A percentile compares a stretch with the other conserved stretches of the same genome.
Conservation (phyloP, 768 basidiomycete species). For the Chiua virens region DNA sequence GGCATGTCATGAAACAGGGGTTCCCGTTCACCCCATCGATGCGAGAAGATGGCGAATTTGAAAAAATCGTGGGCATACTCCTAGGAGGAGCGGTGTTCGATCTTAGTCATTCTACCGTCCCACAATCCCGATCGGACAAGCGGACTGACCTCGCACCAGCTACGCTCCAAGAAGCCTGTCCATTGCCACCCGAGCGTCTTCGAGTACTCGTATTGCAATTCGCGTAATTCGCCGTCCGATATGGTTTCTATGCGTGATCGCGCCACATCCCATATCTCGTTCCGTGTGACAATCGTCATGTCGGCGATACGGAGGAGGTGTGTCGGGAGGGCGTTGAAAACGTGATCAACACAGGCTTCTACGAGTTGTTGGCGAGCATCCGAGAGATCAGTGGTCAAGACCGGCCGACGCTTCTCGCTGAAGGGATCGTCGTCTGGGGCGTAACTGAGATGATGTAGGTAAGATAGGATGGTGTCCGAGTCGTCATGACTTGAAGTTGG, state of each 20-base stretch:
- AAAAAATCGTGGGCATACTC: neutral
- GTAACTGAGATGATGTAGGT: conserved; percentile 10
- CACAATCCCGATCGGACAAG: no score
- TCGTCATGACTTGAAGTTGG: no score
- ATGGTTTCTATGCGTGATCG: no score
- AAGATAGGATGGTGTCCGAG: neutral
- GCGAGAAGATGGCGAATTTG: conserved; percentile 2
- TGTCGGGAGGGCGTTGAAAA: conserved; percentile 1
- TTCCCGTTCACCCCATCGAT: neutral
- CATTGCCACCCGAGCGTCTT: no score
- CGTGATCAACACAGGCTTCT: neutral
- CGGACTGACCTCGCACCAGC: no score
- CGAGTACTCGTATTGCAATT: no score
- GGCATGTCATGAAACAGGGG: neutral
- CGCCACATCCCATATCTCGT: neutral
- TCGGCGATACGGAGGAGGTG: conserved; percentile 2
- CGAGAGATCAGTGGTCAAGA: neutral
- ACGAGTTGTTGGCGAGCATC: conserved; percentile 3
- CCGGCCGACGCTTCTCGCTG: neutral
- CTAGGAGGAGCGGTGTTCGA: neutral
- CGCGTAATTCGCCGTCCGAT: no score
- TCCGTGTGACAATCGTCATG: neutral
- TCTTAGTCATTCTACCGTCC: no score
- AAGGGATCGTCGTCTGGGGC: conserved; percentile 10
- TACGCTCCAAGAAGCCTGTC: no score